phyloP scores from a whole-genome alignment of 306 rosid species.

The Macrotyloma uniflorum region DNA sequence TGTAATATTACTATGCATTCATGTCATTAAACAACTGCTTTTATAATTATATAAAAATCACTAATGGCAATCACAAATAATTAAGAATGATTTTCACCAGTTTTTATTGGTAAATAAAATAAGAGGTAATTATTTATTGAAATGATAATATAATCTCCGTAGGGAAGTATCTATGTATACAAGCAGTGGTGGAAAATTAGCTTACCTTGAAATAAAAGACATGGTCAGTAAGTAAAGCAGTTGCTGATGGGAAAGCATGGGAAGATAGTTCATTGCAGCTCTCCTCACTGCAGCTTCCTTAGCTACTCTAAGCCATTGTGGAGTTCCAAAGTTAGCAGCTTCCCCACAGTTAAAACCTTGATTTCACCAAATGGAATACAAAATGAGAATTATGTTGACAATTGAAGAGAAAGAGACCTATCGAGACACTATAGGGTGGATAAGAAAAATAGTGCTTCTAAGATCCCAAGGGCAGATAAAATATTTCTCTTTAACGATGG shows the following conservation, averaged over 20 bases:
- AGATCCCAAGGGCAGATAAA: conserved; percentile 21
- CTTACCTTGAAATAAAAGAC: conserved; percentile 94
- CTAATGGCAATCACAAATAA: not conserved
- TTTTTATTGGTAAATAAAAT: not conserved
- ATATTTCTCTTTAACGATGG: not conserved
- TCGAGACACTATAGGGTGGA: conserved; percentile 9
- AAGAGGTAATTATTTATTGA: not conserved
- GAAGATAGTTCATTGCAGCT: conserved; percentile 98
- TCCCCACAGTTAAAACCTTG: conserved; percentile 98
- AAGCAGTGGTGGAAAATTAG: conserved; percentile 13
- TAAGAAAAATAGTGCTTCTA: conserved; percentile 11
- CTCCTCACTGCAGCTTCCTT: conserved; percentile 99
- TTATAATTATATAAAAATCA: not conserved
- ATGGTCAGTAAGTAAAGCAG: conserved; percentile 90
- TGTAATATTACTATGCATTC: not conserved
- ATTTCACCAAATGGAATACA: conserved; percentile 29
- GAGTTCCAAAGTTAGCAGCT: conserved; percentile 99
- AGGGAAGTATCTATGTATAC: conserved; percentile 20
- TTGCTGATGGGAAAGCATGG: conserved; percentile 99
- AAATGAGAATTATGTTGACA: conserved; percentile 26
- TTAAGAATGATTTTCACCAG: conserved; percentile 23
- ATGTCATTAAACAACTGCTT: conserved; percentile 20
- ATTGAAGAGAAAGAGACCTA: conserved; percentile 15
- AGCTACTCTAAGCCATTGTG: conserved; percentile 94
- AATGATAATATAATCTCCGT: conserved; percentile 33